Evolutionary conservation across 78 protist species (phyloP), one percentile per base, ranked within the genome.

Genomic region (Protostelium mycophagum): DNA sequence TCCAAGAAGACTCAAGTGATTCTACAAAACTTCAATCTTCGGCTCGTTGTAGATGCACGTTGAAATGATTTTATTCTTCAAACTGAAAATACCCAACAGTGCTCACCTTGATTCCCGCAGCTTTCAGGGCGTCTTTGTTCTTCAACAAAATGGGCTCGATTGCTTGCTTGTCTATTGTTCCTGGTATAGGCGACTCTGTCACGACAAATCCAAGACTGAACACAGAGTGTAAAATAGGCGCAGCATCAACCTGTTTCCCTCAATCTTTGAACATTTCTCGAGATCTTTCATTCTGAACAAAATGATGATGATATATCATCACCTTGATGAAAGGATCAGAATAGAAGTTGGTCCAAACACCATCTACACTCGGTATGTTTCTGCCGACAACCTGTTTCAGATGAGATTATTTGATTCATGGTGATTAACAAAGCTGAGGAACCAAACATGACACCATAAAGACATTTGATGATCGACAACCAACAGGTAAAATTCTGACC

Each of bases 151-250:
- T 35, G 36, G 88, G 86, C 73, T 51, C 73, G 73, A 25, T 25
- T 51, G 73, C 5, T 51, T n/a, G 37, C 38, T 37, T 86, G 5
- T 0, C 85, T 86, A 29, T 84, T 37, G 31, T 85, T 51, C 63
- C 36, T 38, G 1, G 38, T 35, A 29, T 5, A 16, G 31, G 86
- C 36, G 0, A 37, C 38, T 93, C 95, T 25, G 28, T 0, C 28
- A 93, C 37, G 34, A 85, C 90, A 83, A 39, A 93, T 29, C 95
- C 95, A 23, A 93, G 88, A 31, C 90, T 38, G 31, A 85, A 84
- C 34, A 83, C 87, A 83, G 87, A 34, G 86, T 93, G 95, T n/a
- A 35, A 38, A 37, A 93, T 28, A 16, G 38, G 86, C 0, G 86
- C 90, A 28, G 95, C 92, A 28, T 1, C 73, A 38, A 83, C 1